A percentile compares a stretch with the other conserved stretches of the same genome.
Conservation (phyloP, 2,329 filamentous ascomycete species). For the Calonectria naviculata region DNA sequence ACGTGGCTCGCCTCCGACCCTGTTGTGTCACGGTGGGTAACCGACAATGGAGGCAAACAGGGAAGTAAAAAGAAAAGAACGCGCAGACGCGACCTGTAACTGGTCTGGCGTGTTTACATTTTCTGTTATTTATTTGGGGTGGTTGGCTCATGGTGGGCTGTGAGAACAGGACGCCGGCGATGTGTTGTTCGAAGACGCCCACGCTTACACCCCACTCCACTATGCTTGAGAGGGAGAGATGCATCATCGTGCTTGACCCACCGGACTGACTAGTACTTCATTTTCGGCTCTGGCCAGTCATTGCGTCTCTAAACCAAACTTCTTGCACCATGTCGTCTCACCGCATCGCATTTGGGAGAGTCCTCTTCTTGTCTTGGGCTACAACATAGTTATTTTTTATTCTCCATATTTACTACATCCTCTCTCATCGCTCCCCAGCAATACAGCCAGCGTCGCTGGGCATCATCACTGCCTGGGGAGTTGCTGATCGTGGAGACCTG, state of each 20-base stretch:
- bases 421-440: background rate
- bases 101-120: slow-evolving; percentile 4
- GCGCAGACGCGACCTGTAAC: background rate
- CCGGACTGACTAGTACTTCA: background rate
- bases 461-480: background rate
- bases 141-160: slow-evolving; percentile 12
- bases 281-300: slow-evolving; percentile 2
- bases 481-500: background rate
- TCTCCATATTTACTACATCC: background rate
- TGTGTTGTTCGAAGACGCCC: slow-evolving; percentile 14
- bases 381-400: background rate
- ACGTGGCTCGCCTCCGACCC: slow-evolving; percentile 5
- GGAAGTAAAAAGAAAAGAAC: background rate
- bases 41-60: background rate
- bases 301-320: background rate
- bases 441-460: background rate
- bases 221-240: slow-evolving; percentile 11
- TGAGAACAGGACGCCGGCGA: background rate
- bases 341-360: background rate
- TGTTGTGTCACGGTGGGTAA: background rate
- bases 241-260: slow-evolving; percentile 8
- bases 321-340: background rate
- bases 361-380: background rate
- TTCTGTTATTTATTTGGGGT: slow-evolving; percentile 7
- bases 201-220: slow-evolving; percentile 7